A percentile compares a stretch with the other conserved stretches of the same genome.
phyloP scores from a whole-genome alignment of 2,329 filamentous ascomycete genomes.

The Raffaelea ambrosiae region DNA sequence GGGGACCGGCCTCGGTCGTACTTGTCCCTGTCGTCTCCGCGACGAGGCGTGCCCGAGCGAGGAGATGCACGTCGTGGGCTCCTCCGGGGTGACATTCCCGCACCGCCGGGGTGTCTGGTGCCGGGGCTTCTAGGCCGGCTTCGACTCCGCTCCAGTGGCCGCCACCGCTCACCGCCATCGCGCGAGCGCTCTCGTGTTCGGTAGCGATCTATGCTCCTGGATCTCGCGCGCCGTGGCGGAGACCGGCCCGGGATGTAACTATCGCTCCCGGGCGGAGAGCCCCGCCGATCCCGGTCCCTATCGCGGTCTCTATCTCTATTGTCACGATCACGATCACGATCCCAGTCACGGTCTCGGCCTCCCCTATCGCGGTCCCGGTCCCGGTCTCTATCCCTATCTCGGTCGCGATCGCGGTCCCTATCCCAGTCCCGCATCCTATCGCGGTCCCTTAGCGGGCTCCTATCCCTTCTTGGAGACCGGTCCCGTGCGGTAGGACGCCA shows the following conservation, averaged over 20 bases:
- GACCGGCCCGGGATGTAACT: slow-evolving; percentile 33
- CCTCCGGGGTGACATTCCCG: slow-evolving; percentile 14
- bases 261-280: slow-evolving; percentile 23
- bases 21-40: slow-evolving; percentile 27
- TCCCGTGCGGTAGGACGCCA: slow-evolving; percentile 36
- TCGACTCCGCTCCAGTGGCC: slow-evolving; percentile 28
- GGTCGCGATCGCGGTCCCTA: slow-evolving; percentile 18
- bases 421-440: slow-evolving; percentile 25
- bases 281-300: slow-evolving; percentile 22
- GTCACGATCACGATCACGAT: slow-evolving; percentile 21
- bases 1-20: slow-evolving; percentile 29
- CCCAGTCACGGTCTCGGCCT: slow-evolving; percentile 25
- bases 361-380: slow-evolving; percentile 23
- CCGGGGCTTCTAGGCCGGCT: slow-evolving; percentile 26
- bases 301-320: slow-evolving; percentile 21
- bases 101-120: slow-evolving; percentile 14
- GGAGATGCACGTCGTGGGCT: slow-evolving; percentile 25
- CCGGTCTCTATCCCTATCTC: slow-evolving; percentile 23
- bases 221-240: slow-evolving; percentile 27
- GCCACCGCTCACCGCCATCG: slow-evolving; percentile 25
- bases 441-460: slow-evolving; percentile 21
- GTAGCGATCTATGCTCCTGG: slow-evolving; percentile 32
- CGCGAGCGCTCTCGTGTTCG: slow-evolving; percentile 25
- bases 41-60: slow-evolving; percentile 28
- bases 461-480: slow-evolving; percentile 29